Conservation (phyloP, 1,284 basidiomycete genomes). For the Fomitopsis palustris region DNA sequence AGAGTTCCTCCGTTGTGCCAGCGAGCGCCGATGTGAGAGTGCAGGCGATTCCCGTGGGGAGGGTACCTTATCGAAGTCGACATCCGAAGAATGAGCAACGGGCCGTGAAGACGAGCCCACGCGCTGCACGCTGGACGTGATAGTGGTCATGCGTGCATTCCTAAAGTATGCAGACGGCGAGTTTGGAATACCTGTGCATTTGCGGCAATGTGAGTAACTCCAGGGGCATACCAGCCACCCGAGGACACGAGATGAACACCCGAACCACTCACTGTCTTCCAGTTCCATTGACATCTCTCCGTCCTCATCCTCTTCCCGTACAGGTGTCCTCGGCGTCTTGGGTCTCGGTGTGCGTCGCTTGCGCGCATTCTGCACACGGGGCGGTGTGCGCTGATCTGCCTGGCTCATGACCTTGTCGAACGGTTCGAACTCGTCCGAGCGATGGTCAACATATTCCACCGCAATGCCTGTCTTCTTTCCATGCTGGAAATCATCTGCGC, state of each 20-base stretch:
- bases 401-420: slow-evolving; percentile 73
- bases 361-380: slow-evolving; percentile 40
- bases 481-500: slow-evolving; percentile 66
- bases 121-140: slow-evolving; percentile 44
- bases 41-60: slow-evolving; percentile 39
- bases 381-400: slow-evolving; percentile 61
- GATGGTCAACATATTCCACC: slow-evolving; percentile 63
- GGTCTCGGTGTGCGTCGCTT: slow-evolving; percentile 34
- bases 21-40: slow-evolving; percentile 33
- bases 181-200: slow-evolving; percentile 23
- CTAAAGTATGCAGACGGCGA: slow-evolving; percentile 56
- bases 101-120: slow-evolving; percentile 49
- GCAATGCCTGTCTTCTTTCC: slow-evolving; percentile 75
- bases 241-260: background rate
- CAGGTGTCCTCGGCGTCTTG: slow-evolving; percentile 25
- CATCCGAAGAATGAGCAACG: slow-evolving; percentile 46
- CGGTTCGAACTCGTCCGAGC: slow-evolving; percentile 83
- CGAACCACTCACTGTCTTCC: slow-evolving; percentile 48
- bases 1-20: slow-evolving; percentile 34
- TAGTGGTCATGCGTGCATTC: slow-evolving; percentile 42
- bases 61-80: slow-evolving; percentile 67
- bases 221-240: background rate
- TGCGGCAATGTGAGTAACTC: background rate
- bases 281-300: slow-evolving; percentile 74
- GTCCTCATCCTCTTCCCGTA: slow-evolving; percentile 37